Base-by-base conservation (phyloP, 2,329 filamentous ascomycete genomes). In the Monosporascus sp. region DNA sequence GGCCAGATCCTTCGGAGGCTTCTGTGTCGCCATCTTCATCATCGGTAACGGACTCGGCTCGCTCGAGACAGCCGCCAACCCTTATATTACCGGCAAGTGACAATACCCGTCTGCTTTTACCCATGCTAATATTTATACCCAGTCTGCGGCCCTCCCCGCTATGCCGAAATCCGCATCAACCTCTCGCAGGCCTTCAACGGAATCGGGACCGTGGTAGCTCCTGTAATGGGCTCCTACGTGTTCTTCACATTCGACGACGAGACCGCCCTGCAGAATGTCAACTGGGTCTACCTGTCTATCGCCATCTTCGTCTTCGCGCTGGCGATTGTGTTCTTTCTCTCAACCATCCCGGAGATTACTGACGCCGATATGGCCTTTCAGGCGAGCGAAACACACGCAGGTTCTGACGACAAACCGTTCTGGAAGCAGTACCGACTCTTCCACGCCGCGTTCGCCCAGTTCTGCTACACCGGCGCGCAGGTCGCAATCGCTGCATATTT, bases 101-200 rank as follows among this genome's bases (percentile, higher is more conserved):
- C 38, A 37, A 15, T 43, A 2, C n/a, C 24, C 25, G 7, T 45
- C 50, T 7, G 18, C 17, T 11, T 17, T 27, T 27, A 44, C 44
- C 22, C 35, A 25, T 37, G 41, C 47, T 57, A 50, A 64, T 50
- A 9, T 62, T 27, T 17, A 15, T 8, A 31, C 15, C 52, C 58
- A 68, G 77, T 82, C 46, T 85, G 81, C 64, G 83, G 83, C 48
- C 88, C 88, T 3, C 85, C 88, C 7, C 79, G 80, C 58, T 89
- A 86, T 68, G 83, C 87, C 6, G 87, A 69, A 53, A 77, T 90
- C 57, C 83, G 88, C 59, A 83, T 92, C 73, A 88, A 91, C 70
- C 73, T 90, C 50, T 85, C 87, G 1, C 88, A 92, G 68, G 86
- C 86, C 51, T 86, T 91, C 72, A 88, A 91, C 64, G 88, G 86